Evolutionary conservation across 2,329 filamentous ascomycete genomes (phyloP).

Genomic region (Coleophoma crateriformis): DNA sequence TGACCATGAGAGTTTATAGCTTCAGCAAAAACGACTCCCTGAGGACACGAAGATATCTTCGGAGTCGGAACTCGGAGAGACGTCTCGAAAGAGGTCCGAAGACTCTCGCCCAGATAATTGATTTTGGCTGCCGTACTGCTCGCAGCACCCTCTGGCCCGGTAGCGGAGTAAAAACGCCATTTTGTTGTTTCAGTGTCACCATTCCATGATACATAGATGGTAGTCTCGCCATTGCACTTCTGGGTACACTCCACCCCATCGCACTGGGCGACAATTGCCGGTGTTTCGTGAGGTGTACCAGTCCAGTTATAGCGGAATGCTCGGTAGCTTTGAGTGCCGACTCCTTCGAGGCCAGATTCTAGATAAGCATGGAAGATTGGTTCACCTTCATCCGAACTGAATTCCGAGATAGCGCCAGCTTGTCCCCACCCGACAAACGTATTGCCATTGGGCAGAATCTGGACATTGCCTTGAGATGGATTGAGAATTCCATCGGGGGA

Average conservation of each 20-base stretch:
- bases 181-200: constrained; percentile 38
- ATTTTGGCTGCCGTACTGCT: too few relatives aligned
- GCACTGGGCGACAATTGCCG: constrained; percentile 19
- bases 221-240: constrained; percentile 9
- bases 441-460: constrained; percentile 18
- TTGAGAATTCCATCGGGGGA: constrained; percentile 14
- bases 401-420: constrained; percentile 16
- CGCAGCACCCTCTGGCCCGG: too few relatives aligned
- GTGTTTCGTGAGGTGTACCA: constrained; percentile 28
- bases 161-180: too few relatives aligned
- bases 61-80: too few relatives aligned
- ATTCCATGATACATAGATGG: constrained; percentile 48
- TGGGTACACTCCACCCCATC: too few relatives aligned
- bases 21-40: too few relatives aligned
- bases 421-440: constrained; percentile 19
- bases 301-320: constrained; percentile 34
- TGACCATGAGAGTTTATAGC: too few relatives aligned
- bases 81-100: too few relatives aligned
- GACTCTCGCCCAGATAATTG: too few relatives aligned
- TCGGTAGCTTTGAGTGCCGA: constrained; percentile 31
- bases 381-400: constrained; percentile 21
- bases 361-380: constrained; percentile 33
- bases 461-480: constrained; percentile 16
- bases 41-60: too few relatives aligned
- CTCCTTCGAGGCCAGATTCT: constrained; percentile 22